Evolutionary conservation across 371 early-diverging fungal species (phyloP).

Genomic region (Choanephora cucurbitarum): DNA sequence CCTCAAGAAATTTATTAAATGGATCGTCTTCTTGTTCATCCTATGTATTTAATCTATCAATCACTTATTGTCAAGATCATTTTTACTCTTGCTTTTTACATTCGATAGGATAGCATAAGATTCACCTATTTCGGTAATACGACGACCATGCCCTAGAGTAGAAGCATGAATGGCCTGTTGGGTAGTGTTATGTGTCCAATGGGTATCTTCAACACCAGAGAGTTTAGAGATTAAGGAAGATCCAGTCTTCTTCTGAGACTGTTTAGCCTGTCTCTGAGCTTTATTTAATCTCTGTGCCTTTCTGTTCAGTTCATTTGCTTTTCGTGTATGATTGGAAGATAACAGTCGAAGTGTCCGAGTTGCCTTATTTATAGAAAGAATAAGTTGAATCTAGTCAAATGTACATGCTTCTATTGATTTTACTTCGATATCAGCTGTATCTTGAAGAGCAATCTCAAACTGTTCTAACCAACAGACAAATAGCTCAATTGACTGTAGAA

Average conservation of each 20-base stretch:
- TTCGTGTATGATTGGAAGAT: constrained; percentile 21
- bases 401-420: neutral
- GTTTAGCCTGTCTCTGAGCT: constrained; percentile 10
- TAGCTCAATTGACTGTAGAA: too few relatives aligned
- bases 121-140: constrained; percentile 18
- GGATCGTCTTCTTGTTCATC: constrained; percentile 61
- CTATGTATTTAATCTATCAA: constrained; percentile 5
- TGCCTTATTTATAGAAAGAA: constrained; percentile 14
- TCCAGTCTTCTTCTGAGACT: neutral
- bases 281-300: constrained; percentile 18
- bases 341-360: constrained; percentile 19
- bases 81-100: constrained; percentile 3
- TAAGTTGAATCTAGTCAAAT: too few relatives aligned
- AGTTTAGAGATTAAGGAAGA: constrained; percentile 14
- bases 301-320: constrained; percentile 18
- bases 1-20: constrained; percentile 84
- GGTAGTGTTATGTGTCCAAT: too few relatives aligned
- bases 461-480: constrained; percentile 17
- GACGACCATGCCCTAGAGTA: constrained; percentile 3
- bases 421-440: constrained; percentile 25
- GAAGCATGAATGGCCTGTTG: too few relatives aligned
- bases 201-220: constrained; percentile 7
- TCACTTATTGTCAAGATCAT: too few relatives aligned
- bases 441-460: constrained; percentile 25
- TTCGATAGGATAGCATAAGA: constrained; percentile 29